These are phyloP conservation scores for Beverwykella pulmonaria DNA, from an alignment of 495 filamentous ascomycete genomes.

Conservation along the genomic window DNA sequence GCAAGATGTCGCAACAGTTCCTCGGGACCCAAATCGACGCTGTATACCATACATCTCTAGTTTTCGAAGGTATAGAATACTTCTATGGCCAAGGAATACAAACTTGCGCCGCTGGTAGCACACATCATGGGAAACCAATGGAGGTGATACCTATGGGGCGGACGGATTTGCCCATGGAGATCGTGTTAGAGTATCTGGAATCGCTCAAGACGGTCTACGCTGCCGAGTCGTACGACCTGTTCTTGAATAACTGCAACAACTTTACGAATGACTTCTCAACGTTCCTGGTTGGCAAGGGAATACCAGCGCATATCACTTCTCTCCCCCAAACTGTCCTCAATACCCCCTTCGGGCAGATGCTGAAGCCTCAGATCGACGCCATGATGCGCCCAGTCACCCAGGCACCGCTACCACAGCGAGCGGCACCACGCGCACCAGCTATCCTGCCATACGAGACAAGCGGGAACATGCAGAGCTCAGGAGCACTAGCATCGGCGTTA, in stretches of 20 bases:
- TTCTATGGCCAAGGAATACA: constrained; percentile 80
- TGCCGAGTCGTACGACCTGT: constrained; percentile 85
- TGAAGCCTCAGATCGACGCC: constrained; percentile 76
- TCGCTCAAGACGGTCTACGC: constrained; percentile 82
- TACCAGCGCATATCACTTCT: constrained; percentile 85
- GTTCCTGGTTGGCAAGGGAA: constrained; percentile 87
- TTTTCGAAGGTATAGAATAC: constrained; percentile 75
- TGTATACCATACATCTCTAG: constrained; percentile 87
- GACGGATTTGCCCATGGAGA: constrained; percentile 77
- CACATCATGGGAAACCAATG: constrained; percentile 84
- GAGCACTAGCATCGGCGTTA: neutral
- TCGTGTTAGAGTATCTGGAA: constrained; percentile 87
- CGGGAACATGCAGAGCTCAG: neutral
- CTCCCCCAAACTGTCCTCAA: constrained; percentile 84
- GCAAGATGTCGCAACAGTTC: constrained; percentile 36
- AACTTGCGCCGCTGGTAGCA: constrained; percentile 73
- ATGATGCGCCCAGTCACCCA: constrained; percentile 70
- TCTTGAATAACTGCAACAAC: constrained; percentile 96
- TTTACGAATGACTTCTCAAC: constrained; percentile 92
- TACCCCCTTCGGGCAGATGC: constrained; percentile 89
- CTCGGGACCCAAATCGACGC: constrained; percentile 63
- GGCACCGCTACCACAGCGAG: constrained; percentile 43
- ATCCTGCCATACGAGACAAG: constrained; percentile 5
- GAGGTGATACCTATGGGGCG: constrained; percentile 71
- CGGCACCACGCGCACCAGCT: constrained; percentile 46